Base-by-base conservation (phyloP, 495 filamentous ascomycete species). In the Penicillium herquei region DNA sequence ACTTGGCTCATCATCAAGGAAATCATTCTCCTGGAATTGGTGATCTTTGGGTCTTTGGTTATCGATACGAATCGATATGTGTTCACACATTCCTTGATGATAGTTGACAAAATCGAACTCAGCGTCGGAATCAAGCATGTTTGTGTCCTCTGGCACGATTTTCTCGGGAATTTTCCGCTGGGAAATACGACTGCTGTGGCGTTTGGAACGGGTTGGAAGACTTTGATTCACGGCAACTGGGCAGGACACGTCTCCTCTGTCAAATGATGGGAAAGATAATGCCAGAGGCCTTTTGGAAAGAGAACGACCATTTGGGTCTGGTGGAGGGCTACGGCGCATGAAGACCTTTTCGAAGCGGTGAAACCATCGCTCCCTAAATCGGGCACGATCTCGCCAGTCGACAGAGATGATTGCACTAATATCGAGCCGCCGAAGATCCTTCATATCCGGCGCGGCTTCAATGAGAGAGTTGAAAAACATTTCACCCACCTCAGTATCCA, bases 1-100 rank as follows among this genome's bases (percentile, higher is more conserved):
- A 55, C 84, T 85, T 1, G 70, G 62, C 52, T 90, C 87, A 11
- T 76, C 75, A 57, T 94, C 90, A 3, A 95, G 65, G 64, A 96
- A 96, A 62, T 96, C 89, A 10, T 79, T 79, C 72, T 93, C 91
- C 17, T 79, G 81, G 59, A 81, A 88, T 39, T 87, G 85, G n/a
- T 73, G 77, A 59, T 94, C 92, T 1, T 75, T 80, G 16, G 87
- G 88, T 41, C 91, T 84, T 61, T 88, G 83, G 67, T 95, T 93
- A 64, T 96, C 92, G 49, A 96, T 87, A 16, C 83, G 76, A 42
- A 96, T 79, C 42, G 84, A 81, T n/a, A 96, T 90, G 34, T 83
- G 73, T 21, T 91, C 78, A 69, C 92, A 96, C 78, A 91, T 78
- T 1, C 91, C 90, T 44, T 94, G 91, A 13, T 86, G 5, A 26